Base-by-base conservation (phyloP, 805 yeast species). In the Saturnispora ahearnii region DNA sequence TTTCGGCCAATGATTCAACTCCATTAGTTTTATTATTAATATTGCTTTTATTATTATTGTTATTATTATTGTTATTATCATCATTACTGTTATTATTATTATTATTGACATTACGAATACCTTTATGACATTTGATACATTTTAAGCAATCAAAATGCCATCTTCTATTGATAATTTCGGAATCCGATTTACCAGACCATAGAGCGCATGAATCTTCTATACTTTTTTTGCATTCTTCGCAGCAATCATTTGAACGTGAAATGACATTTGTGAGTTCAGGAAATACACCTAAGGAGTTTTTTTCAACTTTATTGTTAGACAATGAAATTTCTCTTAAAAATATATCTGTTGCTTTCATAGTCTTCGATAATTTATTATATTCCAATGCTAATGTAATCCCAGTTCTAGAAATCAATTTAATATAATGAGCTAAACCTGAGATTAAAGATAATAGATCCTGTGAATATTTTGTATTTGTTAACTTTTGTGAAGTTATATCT, bases 391-490 rank as follows among this genome's bases (percentile, higher is more conserved):
- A 80, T 51, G 80, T 77, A 40, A 93, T 73, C 0, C 96, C 93
- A 59, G 80, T 79, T 54, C 97, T 73, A 4, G 91, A 84, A 22
- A 93, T 70, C 6, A 91, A 72, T 64, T 93, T 93, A 59, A 93
- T 72, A 65, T 89, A 91, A 63, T 93, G 98, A 0, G 99, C 97
- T 57, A 91, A 71, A 0, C 95, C 89, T 1, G 96, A 87, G 5
- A 90, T 90, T 10, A 90, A 79, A 0, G 91, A 79, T 56, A 93
- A 73, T 37, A 91, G 62, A 49, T 81, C 83, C 3, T 85, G 82
- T 0, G 89, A 78, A 38, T 77, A 68, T 24, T 62, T 58, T 13
- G 66, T 50, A 3, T 69, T 68, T 7, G 67, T 59, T 24, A 71
- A 42, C 66, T 57, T 65, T 55, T 56, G 46, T 36, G 55, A 51